Evolutionary conservation across 768 basidiomycete genomes (phyloP), one percentile per base, ranked within the genome.

Genomic region (Boletus insuetus): DNA sequence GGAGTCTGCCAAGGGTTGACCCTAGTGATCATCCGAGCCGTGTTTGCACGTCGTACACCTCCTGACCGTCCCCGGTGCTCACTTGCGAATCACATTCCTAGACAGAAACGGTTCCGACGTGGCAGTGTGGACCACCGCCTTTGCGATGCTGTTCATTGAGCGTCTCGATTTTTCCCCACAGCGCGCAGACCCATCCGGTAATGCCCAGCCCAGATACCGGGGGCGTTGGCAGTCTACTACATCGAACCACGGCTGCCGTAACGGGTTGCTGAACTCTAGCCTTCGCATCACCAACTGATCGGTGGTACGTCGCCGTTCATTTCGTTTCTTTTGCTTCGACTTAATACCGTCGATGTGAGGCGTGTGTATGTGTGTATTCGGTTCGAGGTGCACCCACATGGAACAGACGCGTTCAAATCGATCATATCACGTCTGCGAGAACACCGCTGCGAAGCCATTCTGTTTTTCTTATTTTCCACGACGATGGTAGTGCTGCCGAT

Each of bases 281-380:
- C 19, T 46, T 46, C 29, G 43, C 51, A 26, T 53, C 55, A 46
- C 38, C 31, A n/a, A 19, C 14, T 32, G 37, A 58, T 52, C 50
- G 58, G 56, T 51, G 46, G 35, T 43, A 58, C 49, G 46, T 58
- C 56, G 56, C 58, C 56, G 49, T 58, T 58, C 58, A 53, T 59
- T 48, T 50, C 19, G 8, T 35, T 16, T n/a, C 42, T 10, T 32
- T 29, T 20, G 20, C 43, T 32, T 46, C 53, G 4, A 9, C 13
- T 54, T 46, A 29, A 55, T 56, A 34, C 54, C 55, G 52, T 54
- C 52, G 20, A 35, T 29, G 16, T 35, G 34, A 12, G 34, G 29
- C 29, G 44, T 29, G 52, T 16, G 44, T 56, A n/a, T 39, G 26
- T 9, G 26, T 29, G 29, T 29, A 29, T 29, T 29, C 29, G 29